phyloP scores from a whole-genome alignment of 2,329 filamentous ascomycete genomes.

The Gaeumannomyces tritici region DNA sequence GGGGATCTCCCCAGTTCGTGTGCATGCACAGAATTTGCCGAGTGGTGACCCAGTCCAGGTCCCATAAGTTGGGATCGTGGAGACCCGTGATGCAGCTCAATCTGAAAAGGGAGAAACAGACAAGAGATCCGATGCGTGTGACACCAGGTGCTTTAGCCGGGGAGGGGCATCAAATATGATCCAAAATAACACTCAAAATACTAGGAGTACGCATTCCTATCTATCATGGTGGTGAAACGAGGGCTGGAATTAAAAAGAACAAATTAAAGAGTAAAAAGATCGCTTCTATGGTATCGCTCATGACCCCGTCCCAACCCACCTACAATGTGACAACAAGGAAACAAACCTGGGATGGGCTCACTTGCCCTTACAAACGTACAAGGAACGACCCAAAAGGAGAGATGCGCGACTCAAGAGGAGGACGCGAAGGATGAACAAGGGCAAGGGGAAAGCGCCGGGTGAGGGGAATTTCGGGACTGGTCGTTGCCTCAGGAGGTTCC shows the following conservation, averaged over 20 bases:
- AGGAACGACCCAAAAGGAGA: not conserved
- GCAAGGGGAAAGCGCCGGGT: not conserved
- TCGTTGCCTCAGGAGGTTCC: not conserved
- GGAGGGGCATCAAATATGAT: not conserved
- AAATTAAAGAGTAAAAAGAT: not conserved
- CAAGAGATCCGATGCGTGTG: too few relatives aligned
- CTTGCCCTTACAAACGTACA: not conserved
- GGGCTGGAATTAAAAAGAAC: not conserved
- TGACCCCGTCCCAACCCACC: not conserved
- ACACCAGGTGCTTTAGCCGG: too few relatives aligned
- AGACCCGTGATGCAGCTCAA: not conserved
- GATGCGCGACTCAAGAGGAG: not conserved
- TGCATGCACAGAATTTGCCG: too few relatives aligned
- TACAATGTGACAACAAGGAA: not conserved
- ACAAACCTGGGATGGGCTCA: not conserved
- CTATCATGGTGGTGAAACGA: not conserved
- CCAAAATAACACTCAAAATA: not conserved
- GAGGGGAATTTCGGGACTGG: not conserved
- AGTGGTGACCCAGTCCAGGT: too few relatives aligned
- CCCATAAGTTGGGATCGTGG: too few relatives aligned
- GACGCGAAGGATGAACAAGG: not conserved
- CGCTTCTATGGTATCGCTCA: not conserved
- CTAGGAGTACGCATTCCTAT: not conserved
- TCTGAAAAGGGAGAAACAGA: not conserved
- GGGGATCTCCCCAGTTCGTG: too few relatives aligned